These are phyloP conservation scores for Fraxinus greggii DNA, from an alignment of 305 asterid species.

Conservation along the genomic window DNA sequence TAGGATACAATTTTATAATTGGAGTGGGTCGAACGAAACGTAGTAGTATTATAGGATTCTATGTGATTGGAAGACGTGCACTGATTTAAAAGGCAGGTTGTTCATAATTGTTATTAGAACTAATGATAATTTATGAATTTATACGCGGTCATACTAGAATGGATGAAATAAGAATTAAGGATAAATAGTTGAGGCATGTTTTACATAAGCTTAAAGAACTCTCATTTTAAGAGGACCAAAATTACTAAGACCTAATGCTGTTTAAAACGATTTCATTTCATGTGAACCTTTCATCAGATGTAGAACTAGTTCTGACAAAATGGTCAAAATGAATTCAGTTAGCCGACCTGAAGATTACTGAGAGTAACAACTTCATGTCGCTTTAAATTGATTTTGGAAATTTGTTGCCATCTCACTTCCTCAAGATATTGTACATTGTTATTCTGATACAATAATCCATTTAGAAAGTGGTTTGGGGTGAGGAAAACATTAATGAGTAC, in stretches of 20 bases:
- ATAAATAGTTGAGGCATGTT: neutral
- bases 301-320: neutral
- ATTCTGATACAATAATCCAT: neutral
- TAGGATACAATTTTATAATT: neutral
- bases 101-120: neutral
- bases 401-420: neutral
- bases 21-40: neutral
- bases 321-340: neutral
- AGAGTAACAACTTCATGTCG: neutral
- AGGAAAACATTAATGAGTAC: neutral
- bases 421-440: neutral
- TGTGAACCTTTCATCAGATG: neutral
- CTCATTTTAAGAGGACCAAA: neutral
- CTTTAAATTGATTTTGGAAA: neutral
- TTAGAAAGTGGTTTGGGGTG: neutral
- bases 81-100: neutral
- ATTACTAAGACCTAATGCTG: neutral
- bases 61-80: neutral
- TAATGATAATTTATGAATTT: neutral
- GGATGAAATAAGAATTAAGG: neutral
- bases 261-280: neutral
- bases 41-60: neutral
- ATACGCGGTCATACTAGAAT: neutral
- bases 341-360: neutral
- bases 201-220: neutral